Evolutionary conservation across 768 basidiomycete species (phyloP).

Genomic region (Tulasnella sp.): DNA sequence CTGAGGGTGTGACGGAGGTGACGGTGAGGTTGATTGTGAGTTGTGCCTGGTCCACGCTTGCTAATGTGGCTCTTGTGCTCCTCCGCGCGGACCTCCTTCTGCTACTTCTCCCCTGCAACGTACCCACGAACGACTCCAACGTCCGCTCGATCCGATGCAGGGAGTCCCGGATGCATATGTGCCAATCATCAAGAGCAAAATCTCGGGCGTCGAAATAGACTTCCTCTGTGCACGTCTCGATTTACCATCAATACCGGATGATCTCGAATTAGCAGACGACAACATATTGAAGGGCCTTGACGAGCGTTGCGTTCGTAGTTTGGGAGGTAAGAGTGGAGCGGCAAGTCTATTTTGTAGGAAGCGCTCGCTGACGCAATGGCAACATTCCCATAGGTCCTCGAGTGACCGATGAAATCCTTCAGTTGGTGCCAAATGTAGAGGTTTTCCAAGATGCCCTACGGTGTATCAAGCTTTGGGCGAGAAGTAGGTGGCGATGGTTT

Average conservation of each 20-base stretch:
- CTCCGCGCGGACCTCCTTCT: not conserved
- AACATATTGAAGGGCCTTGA: constrained; percentile 88
- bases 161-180: constrained; percentile 96
- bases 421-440: constrained; percentile 88
- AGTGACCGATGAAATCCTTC: constrained; percentile 92
- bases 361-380: constrained; percentile 9
- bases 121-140: not conserved
- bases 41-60: no score
- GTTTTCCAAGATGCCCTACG: constrained; percentile 95
- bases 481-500: constrained; percentile 52
- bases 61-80: no score
- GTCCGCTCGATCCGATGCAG: constrained; percentile 43
- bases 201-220: constrained; percentile 89
- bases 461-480: constrained; percentile 97
- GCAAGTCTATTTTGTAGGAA: not conserved
- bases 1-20: constrained; percentile 82
- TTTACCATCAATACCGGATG: constrained; percentile 84
- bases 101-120: not conserved
- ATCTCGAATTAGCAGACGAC: constrained; percentile 84
- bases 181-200: constrained; percentile 88
- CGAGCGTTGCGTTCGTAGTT: constrained; percentile 89
- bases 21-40: constrained; percentile 55
- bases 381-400: constrained; percentile 63
- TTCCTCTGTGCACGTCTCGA: constrained; percentile 88
- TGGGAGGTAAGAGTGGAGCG: constrained; percentile 58